Base-by-base conservation (phyloP, 257 asterid genomes). In the Lantana camara region DNA sequence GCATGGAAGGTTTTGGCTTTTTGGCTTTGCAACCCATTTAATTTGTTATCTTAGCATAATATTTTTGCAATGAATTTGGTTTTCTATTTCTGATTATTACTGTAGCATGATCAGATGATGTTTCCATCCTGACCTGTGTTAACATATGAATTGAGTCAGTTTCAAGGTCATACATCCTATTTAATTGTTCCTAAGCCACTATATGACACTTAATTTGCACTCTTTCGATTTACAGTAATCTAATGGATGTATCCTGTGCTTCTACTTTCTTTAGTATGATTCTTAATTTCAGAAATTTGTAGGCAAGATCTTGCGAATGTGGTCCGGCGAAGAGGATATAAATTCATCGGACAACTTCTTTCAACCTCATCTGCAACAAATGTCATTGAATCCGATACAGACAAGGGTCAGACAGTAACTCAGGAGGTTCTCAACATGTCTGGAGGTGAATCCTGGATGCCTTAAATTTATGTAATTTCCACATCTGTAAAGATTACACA, bases 301-400 rank as follows among this genome's bases (percentile, higher is more conserved):
- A 75, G 79, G 63, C 68, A 69, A 46, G 96, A 92, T 81, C 96
- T 92, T 70, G 96, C 97, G 9, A 81, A 93, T 63, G 66, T 93
- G 24, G 97, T 93, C 64, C 77, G 99, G 77, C 85, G 97, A 69
- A 80, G 99, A 81, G 99, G 99, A 61, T 90, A 93, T 70, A 85
- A 85, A 55, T 77, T 79, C 47, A 75, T 93, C 24, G 71, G 71
- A 75, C 75, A 84, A 71, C 90, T 90, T 68, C 90, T 93, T 34
- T 75, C 78, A 63, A 59, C 60, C 35, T 69, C 94, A 11, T 40
- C 79, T 37, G 20, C 37, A 1, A 49, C 16, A 56, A 65, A 60
- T 56, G n/a, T 67, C 45, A 44, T 6, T 3, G 59, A 14, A 11
- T 68, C 81, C 19, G 53, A 57, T 42, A 45, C 54, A 40, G 83